These are phyloP conservation scores for Ceraceosorus guamensis DNA, from an alignment of 1,284 basidiomycete species.

Conservation along the genomic window DNA sequence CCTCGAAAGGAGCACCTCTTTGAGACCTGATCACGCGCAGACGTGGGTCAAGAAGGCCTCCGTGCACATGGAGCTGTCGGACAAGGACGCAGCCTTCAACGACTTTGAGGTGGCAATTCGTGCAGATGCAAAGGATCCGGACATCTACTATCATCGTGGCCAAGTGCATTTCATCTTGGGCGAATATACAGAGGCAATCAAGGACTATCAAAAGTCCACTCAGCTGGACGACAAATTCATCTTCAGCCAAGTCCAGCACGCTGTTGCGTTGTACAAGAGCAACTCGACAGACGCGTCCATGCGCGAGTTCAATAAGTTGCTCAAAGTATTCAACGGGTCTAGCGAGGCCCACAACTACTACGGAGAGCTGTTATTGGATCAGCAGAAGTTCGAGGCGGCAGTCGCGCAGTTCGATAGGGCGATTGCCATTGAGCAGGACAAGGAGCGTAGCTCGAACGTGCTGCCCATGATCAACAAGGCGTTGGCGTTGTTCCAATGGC, in stretches of 20 bases:
- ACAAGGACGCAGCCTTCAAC: constrained; percentile 65
- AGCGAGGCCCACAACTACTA: constrained; percentile 55
- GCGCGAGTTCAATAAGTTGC: constrained; percentile 67
- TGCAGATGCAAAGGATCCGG: constrained; percentile 76
- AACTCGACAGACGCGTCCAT: constrained; percentile 71
- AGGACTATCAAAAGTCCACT: constrained; percentile 83
- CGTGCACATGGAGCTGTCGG: constrained; percentile 85
- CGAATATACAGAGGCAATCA: constrained; percentile 75
- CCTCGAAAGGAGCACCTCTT: constrained; percentile 67
- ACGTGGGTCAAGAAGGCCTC: constrained; percentile 94
- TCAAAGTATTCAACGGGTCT: constrained; percentile 33
- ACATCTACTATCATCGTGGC: constrained; percentile 98
- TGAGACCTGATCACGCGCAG: constrained; percentile 74
- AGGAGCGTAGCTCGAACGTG: constrained; percentile 32
- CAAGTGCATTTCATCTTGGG: constrained; percentile 97
- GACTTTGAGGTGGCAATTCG: constrained; percentile 85
- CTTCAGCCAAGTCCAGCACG: constrained; percentile 92
- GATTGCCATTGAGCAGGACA: constrained; percentile 71
- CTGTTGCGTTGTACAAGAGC: constrained; percentile 92
- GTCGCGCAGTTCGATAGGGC: constrained; percentile 92
- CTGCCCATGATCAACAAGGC: constrained; percentile 91
- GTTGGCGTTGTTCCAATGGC: constrained; percentile 89
- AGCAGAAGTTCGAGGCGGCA: constrained; percentile 79
- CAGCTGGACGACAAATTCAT: constrained; percentile 76
- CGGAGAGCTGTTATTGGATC: constrained; percentile 89